Conservation (phyloP, 2,329 filamentous ascomycete genomes). For the Davidsoniella virescens region DNA sequence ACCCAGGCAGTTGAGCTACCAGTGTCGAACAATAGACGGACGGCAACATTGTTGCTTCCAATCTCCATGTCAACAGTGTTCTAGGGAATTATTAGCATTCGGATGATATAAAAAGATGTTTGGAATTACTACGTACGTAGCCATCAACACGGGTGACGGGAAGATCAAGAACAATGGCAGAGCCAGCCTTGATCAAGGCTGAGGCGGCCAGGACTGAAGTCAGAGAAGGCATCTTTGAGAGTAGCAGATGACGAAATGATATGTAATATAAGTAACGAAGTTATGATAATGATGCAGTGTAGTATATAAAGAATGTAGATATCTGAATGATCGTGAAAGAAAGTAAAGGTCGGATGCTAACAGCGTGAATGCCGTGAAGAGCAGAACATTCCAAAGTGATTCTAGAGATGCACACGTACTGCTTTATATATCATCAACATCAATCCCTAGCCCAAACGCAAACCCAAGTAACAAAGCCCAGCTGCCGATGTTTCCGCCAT, state of each 20-base stretch:
- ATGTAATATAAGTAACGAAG: background rate
- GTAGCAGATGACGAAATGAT: too few relatives aligned
- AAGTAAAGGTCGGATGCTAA: background rate
- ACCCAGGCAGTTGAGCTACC: conserved; percentile 23
- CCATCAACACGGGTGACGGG: conserved; percentile 10
- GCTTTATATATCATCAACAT: too few relatives aligned
- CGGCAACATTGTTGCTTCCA: conserved; percentile 19
- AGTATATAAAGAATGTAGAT: background rate
- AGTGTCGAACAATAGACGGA: conserved; percentile 21
- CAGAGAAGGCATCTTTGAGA: conserved; percentile 8
- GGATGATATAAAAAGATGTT: background rate
- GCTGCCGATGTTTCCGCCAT: too few relatives aligned
- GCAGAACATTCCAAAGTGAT: too few relatives aligned
- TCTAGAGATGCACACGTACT: too few relatives aligned
- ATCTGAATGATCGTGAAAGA: background rate
- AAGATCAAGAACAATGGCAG: conserved; percentile 9
- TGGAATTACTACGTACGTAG: conserved; percentile 8
- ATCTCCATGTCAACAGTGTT: conserved; percentile 15
- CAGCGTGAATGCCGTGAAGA: background rate
- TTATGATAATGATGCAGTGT: background rate
- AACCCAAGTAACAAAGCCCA: too few relatives aligned
- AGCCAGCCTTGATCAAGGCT: conserved; percentile 4
- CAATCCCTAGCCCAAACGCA: too few relatives aligned
- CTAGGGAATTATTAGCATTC: conserved; percentile 1
- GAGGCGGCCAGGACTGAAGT: conserved; percentile 9